Evolutionary conservation across 768 basidiomycete species (phyloP).

Genomic region (Saitozyma sp.): DNA sequence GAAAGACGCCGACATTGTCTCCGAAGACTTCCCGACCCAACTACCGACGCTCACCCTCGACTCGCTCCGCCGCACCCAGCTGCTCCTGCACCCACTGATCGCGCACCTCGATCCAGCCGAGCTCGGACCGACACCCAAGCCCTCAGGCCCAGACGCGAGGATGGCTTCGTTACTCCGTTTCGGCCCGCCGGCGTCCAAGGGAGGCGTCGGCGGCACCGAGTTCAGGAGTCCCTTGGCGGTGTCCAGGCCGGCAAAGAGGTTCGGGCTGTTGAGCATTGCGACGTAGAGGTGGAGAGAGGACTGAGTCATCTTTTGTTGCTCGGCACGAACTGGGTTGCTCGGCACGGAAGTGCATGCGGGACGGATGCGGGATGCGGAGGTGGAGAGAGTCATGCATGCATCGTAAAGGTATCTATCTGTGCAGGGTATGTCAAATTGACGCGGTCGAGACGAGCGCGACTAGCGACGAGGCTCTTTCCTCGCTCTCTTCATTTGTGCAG

Average conservation of each 20-base stretch:
- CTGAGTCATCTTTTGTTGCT: too few species aligned
- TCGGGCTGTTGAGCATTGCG: constrained; percentile 42
- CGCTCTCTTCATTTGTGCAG: too few species aligned
- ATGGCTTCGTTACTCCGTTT: constrained; percentile 26
- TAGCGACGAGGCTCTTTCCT: too few species aligned
- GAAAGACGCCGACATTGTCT: neutral
- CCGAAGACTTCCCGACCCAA: constrained; percentile 11
- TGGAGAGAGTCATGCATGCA: too few species aligned
- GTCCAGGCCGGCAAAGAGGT: constrained; percentile 48
- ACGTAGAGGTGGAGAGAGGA: neutral
- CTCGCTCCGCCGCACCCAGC: constrained; percentile 30
- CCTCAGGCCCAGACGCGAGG: constrained; percentile 11
- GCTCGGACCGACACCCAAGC: neutral
- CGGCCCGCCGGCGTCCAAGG: constrained; percentile 19
- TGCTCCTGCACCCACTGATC: constrained; percentile 35
- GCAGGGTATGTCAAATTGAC: too few species aligned
- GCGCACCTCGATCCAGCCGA: constrained; percentile 22
- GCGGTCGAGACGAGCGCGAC: too few species aligned
- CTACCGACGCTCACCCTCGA: constrained; percentile 25
- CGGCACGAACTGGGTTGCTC: neutral
- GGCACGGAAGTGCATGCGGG: neutral
- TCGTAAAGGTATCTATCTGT: too few species aligned
- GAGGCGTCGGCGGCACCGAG: constrained; percentile 17
- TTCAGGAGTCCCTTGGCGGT: constrained; percentile 43
- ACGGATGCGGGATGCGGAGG: too few species aligned